phyloP scores from a whole-genome alignment of 2,329 filamentous ascomycete genomes.

The Fusarium multiceps region DNA sequence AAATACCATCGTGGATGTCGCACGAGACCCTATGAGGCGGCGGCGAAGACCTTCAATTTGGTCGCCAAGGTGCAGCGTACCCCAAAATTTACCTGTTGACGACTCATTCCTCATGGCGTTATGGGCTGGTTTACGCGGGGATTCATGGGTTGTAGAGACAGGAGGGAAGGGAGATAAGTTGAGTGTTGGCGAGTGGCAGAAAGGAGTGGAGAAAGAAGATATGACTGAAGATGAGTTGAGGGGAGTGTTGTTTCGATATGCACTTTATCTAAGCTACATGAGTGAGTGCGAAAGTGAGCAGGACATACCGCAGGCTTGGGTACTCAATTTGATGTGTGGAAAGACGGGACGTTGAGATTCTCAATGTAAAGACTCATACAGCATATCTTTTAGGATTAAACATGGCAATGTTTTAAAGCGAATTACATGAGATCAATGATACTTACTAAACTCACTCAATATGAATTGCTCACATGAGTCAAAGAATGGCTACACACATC shows the following conservation, averaged over 20 bases:
- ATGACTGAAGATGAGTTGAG: conserved; percentile 43
- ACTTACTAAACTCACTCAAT: neutral
- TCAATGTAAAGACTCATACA: neutral
- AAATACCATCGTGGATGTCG: conserved; percentile 37
- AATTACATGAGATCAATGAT: neutral
- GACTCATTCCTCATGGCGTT: conserved; percentile 50
- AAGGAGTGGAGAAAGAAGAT: conserved; percentile 35
- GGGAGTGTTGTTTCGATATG: conserved; percentile 50
- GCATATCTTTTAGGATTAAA: neutral
- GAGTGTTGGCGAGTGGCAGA: conserved; percentile 33
- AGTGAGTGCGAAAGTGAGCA: conserved; percentile 39
- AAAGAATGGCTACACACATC: neutral
- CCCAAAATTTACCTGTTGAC: conserved; percentile 45
- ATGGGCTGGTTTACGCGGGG: conserved; percentile 45
- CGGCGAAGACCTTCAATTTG: conserved; percentile 46
- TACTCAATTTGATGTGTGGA: conserved; percentile 42
- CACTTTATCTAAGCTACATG: conserved; percentile 52
- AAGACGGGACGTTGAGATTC: conserved; percentile 5
- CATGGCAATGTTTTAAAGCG: neutral
- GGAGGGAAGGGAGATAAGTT: conserved; percentile 9
- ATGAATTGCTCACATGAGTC: neutral
- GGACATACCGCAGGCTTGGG: conserved; percentile 49
- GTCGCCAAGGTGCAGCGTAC: conserved; percentile 52
- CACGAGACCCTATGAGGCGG: conserved; percentile 40
- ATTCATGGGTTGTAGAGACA: conserved; percentile 37